Conservation (phyloP, 2,329 filamentous ascomycete genomes). For the Didymella glomerata region DNA sequence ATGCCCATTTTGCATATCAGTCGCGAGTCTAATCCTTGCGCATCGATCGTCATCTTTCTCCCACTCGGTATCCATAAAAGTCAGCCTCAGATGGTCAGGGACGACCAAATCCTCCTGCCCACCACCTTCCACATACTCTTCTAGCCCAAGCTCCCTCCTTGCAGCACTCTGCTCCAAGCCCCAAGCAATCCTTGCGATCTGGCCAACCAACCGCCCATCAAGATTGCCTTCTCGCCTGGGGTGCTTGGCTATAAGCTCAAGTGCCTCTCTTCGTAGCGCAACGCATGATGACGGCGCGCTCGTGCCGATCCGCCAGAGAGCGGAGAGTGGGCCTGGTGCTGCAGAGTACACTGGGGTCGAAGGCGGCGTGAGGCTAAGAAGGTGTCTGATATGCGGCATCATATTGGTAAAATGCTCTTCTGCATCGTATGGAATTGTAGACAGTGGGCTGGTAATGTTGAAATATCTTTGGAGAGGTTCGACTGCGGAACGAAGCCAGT, state of each 20-base stretch:
- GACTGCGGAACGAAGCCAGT: conserved; percentile 26
- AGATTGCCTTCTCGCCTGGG: conserved; percentile 60
- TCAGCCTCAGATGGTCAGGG: conserved; percentile 34
- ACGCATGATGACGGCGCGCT: conserved; percentile 32
- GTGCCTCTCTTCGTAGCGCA: conserved; percentile 35
- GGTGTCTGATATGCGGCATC: conserved; percentile 28
- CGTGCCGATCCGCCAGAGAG: conserved; percentile 38
- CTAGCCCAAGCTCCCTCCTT: conserved; percentile 23
- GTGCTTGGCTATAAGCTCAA: conserved; percentile 37
- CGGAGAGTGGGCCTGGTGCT: conserved; percentile 34
- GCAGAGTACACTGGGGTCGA: conserved; percentile 39
- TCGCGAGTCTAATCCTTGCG: conserved; percentile 35
- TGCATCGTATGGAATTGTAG: conserved; percentile 30
- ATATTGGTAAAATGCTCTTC: conserved; percentile 26
- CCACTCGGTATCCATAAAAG: conserved; percentile 33
- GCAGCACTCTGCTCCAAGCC: conserved; percentile 39
- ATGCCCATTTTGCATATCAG: conserved; percentile 24
- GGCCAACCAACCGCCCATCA: conserved; percentile 68
- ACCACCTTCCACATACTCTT: conserved; percentile 15
- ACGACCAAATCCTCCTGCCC: conserved; percentile 25
- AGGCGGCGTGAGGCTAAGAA: conserved; percentile 13
- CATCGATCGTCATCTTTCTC: conserved; percentile 26
- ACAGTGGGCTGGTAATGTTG: conserved; percentile 21
- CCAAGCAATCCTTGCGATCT: conserved; percentile 39
- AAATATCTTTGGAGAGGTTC: conserved; percentile 23